Evolutionary conservation across 1,284 basidiomycete genomes (phyloP).

Genomic region (Ustilago cynodontis): DNA sequence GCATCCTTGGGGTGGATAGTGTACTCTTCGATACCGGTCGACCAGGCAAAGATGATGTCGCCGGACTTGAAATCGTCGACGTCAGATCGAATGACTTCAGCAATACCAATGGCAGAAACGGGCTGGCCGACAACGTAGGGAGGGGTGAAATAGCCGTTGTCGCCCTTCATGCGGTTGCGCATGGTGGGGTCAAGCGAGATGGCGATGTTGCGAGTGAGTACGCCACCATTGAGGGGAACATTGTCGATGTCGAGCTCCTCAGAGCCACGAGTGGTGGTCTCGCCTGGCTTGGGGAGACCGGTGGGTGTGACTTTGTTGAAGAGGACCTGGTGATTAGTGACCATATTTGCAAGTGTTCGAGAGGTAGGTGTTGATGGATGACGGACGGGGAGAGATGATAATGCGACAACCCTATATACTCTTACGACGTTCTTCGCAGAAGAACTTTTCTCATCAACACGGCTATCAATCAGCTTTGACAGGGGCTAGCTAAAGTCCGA

Average conservation of each 20-base stretch:
- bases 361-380: neutral
- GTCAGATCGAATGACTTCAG: conserved; percentile 41
- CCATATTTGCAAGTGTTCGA: conserved; percentile 28
- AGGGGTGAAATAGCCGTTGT: conserved; percentile 42
- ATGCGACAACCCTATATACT: too few species aligned
- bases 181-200: conserved; percentile 54
- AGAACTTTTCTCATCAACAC: too few species aligned
- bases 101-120: conserved; percentile 45
- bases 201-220: conserved; percentile 48
- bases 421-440: too few species aligned
- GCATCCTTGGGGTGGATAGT: conserved; percentile 23
- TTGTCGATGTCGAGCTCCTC: conserved; percentile 42
- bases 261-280: conserved; percentile 30
- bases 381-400: too few species aligned
- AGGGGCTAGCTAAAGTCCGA: too few species aligned
- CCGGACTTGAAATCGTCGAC: conserved; percentile 21
- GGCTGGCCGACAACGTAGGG: conserved; percentile 38
- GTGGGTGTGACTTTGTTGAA: conserved; percentile 47
- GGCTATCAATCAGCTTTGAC: too few species aligned
- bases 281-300: conserved; percentile 47
- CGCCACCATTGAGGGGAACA: conserved; percentile 44
- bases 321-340: conserved; percentile 52
- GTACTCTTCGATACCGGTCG: conserved; percentile 44
- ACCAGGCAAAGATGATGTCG: conserved; percentile 42
- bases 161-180: conserved; percentile 55